Conservation (phyloP, 2,329 filamentous ascomycete genomes). For the Cladosporium colombiae region DNA sequence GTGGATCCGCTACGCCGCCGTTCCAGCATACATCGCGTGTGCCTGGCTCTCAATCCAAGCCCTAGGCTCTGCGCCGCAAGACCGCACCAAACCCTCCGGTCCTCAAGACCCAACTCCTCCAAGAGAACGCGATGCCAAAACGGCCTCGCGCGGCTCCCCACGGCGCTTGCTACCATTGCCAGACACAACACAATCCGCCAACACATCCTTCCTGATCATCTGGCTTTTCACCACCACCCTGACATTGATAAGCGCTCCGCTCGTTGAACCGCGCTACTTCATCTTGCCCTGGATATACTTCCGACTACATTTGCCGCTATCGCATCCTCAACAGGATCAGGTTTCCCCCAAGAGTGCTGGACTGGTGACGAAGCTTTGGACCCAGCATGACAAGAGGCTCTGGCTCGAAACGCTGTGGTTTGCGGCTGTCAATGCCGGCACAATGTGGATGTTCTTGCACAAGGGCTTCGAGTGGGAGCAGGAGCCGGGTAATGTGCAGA, state of each 20-base stretch:
- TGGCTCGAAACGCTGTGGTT: conserved; percentile 72
- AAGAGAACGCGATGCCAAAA: not conserved
- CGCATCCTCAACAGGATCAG: not conserved
- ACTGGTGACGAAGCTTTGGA: conserved; percentile 22
- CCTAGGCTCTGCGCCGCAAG: conserved; percentile 46
- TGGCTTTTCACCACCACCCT: conserved; percentile 71
- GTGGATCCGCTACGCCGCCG: conserved; percentile 50
- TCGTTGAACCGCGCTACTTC: conserved; percentile 95
- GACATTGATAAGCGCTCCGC: conserved; percentile 81
- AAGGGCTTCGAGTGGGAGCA: conserved; percentile 68
- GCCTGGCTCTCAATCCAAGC: conserved; percentile 68
- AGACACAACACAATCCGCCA: conserved; percentile 29
- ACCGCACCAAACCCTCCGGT: conserved; percentile 9
- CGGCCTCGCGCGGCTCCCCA: conserved; percentile 21
- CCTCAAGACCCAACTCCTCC: not conserved
- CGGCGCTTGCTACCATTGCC: conserved; percentile 27
- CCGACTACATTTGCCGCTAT: conserved; percentile 71
- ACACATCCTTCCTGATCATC: conserved; percentile 57
- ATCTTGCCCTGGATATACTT: conserved; percentile 94
- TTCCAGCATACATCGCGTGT: conserved; percentile 70
- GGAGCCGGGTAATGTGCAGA: conserved; percentile 62
- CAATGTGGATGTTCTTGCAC: conserved; percentile 71
- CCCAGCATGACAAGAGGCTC: conserved; percentile 44
- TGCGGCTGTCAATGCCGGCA: conserved; percentile 62
- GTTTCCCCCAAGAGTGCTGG: not conserved